phyloP scores from a whole-genome alignment of 2,329 filamentous ascomycete species.

The Penicillium digitatum region DNA sequence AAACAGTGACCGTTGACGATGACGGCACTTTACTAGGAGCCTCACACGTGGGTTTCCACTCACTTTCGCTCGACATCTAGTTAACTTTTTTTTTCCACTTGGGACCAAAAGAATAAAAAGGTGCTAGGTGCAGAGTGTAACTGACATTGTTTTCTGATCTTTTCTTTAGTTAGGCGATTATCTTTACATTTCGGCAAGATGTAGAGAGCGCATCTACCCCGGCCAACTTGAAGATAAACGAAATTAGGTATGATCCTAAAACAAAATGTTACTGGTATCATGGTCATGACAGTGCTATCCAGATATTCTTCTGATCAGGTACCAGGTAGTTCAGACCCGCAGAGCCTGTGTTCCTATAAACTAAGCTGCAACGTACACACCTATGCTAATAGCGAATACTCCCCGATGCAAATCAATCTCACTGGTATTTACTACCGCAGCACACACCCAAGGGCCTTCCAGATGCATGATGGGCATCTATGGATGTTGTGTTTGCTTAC shows the following conservation, averaged over 20 bases:
- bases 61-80: background rate
- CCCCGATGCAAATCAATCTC: background rate
- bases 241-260: background rate
- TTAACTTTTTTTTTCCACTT: background rate
- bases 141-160: background rate
- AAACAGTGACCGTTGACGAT: slow-evolving; percentile 20
- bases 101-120: background rate
- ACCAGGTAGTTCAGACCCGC: background rate
- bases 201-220: background rate
- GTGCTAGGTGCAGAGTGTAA: background rate
- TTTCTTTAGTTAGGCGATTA: background rate
- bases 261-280: background rate
- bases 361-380: background rate
- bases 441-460: background rate
- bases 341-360: background rate
- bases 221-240: background rate
- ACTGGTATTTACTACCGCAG: background rate
- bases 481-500: slow-evolving; percentile 8
- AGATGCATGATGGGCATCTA: background rate
- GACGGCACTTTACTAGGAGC: slow-evolving; percentile 22
- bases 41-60: slow-evolving; percentile 4
- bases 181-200: background rate
- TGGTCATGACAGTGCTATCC: background rate
- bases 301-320: background rate
- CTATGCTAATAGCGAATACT: background rate